These are phyloP conservation scores for Penicillium occitanis DNA, from an alignment of 2,329 filamentous ascomycete genomes.

Conservation along the genomic window DNA sequence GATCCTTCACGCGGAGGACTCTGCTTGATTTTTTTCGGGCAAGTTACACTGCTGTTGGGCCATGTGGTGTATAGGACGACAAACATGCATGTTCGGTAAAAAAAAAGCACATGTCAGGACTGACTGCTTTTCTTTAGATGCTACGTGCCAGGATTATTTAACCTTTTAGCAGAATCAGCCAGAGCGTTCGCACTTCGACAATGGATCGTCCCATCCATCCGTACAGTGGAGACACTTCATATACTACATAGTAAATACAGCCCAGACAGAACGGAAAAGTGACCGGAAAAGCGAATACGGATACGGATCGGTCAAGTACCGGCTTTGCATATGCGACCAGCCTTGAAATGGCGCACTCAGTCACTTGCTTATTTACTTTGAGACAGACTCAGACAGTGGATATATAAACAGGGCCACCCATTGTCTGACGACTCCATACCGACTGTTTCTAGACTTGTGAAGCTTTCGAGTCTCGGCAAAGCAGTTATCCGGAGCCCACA, in stretches of 20 bases:
- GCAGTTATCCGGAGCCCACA: not conserved
- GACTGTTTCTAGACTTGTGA: not conserved
- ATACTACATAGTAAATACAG: not conserved
- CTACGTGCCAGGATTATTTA: conserved; percentile 10
- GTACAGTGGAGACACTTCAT: not conserved
- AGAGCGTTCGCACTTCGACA: not conserved
- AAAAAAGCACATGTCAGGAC: not conserved
- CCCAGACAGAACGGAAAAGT: not conserved
- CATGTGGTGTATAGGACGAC: not conserved
- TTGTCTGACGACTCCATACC: not conserved
- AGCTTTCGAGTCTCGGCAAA: not conserved
- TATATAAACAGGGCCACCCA: not conserved
- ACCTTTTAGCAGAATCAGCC: conserved; percentile 12
- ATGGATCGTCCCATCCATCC: not conserved
- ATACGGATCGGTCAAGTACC: not conserved
- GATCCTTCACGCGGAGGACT: not conserved
- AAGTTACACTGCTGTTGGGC: not conserved
- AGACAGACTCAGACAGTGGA: not conserved
- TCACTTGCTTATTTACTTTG: not conserved
- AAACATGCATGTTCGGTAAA: not conserved
- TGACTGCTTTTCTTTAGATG: not conserved
- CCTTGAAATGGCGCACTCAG: not conserved
- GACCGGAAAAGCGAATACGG: not conserved
- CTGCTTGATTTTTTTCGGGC: not conserved
- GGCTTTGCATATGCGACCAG: conserved; percentile 9